Evolutionary conservation across 2,329 filamentous ascomycete genomes (phyloP), one percentile per base, ranked within the genome.

Genomic region (Rhynchosporium agropyri): DNA sequence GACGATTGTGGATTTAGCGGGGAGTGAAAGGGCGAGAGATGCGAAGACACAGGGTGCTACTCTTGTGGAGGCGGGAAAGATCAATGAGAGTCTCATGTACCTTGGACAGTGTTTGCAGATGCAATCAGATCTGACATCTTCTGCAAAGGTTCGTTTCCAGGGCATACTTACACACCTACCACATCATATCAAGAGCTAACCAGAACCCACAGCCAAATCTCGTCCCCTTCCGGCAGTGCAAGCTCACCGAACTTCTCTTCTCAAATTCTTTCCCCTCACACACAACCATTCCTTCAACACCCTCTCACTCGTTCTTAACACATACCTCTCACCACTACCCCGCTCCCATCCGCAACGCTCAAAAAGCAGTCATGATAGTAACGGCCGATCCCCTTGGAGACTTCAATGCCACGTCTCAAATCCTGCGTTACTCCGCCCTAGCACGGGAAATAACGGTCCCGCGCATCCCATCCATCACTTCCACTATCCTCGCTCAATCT

Each of bases 41-140:
- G 93, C 95, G 31, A 97, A 97, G 81, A 98, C 95, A 0, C 90
- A 92, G 0, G 95, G 95, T 12, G 88, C 92, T 3, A 97, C 94
- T 0, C 83, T 99, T 13, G 94, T 90, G 0, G 95, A 99, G 78
- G 95, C 94, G 42, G 95, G 95, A 59, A 98, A 98, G 78, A 99
- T 99, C 75, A 99, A 99, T 73, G 93, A 97, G 76, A 96, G 91
- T 73, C 79, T 99, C 73, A 99, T 99, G 95, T 98, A 97, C 74
- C 83, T 99, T 1, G 95, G 95, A 0, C 95, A 98, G 74, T 99
- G 95, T 74, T 83, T 99, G 70, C 94, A 98, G 74, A 94, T 97
- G 83, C 94, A 97, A 75, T 93, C 89, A 64, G 91, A 94, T 70
- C 83, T 88, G 38, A 87, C 88, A 49, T 88, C 82, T 66, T 88